Conservation (phyloP, 2,329 filamentous ascomycete genomes). For the Trichoderma sp. region DNA sequence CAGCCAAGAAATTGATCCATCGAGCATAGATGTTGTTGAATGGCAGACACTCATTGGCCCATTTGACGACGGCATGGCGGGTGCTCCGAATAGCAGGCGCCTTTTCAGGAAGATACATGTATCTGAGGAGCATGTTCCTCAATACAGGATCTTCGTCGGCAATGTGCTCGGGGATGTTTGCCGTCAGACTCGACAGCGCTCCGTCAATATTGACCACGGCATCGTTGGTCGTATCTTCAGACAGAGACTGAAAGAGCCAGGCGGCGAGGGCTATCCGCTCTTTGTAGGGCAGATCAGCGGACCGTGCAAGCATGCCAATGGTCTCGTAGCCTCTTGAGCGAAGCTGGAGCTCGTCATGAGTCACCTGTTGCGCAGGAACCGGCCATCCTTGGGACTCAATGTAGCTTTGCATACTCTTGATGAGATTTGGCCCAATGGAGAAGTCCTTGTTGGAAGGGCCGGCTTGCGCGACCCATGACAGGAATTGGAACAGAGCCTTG, state of each 20-base stretch:
- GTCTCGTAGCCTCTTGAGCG: constrained; percentile 87
- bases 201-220: constrained; percentile 88
- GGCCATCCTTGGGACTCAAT: constrained; percentile 86
- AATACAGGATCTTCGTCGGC: constrained; percentile 42
- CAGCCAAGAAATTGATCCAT: constrained; percentile 85
- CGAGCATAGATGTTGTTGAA: constrained; percentile 78
- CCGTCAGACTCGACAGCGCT: constrained; percentile 73
- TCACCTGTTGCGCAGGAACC: constrained; percentile 58
- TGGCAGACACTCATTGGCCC: constrained; percentile 83
- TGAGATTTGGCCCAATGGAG: constrained; percentile 67
- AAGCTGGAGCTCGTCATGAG: constrained; percentile 64
- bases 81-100: constrained; percentile 67
- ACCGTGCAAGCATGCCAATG: constrained; percentile 77
- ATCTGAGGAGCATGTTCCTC: constrained; percentile 63
- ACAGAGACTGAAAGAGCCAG: constrained; percentile 84
- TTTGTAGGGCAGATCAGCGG: constrained; percentile 58
- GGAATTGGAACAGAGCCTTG: constrained; percentile 79
- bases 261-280: constrained; percentile 58
- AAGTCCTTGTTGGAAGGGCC: constrained; percentile 63
- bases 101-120: constrained; percentile 61
- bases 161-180: constrained; percentile 45
- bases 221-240: constrained; percentile 73
- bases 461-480: constrained; percentile 82
- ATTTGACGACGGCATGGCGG: constrained; percentile 80
- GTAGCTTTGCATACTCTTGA: constrained; percentile 70